Conservation (phyloP, 1,284 basidiomycete genomes). For the Apiotrichum siamense region DNA sequence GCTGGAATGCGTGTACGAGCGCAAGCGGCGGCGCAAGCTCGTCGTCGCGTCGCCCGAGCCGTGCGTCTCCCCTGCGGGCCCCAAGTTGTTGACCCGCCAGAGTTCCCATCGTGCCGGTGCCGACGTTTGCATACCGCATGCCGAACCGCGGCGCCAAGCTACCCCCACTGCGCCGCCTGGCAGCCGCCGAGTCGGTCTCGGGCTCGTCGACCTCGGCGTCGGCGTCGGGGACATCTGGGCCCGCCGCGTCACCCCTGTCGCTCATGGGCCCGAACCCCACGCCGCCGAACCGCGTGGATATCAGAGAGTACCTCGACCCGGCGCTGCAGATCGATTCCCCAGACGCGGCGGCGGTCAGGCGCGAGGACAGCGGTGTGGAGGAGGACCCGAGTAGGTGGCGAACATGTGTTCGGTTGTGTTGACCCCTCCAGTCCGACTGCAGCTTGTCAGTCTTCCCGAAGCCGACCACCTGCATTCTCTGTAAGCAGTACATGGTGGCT, state of each 20-base stretch:
- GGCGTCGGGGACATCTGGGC: neutral
- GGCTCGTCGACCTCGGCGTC: neutral
- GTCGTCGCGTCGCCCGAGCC: neutral
- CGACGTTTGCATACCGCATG: neutral
- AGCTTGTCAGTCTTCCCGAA: constrained; percentile 10
- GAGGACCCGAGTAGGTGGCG: constrained; percentile 9
- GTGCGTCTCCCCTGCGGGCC: neutral
- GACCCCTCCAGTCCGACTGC: constrained; percentile 3
- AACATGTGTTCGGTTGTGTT: neutral
- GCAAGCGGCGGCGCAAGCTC: neutral
- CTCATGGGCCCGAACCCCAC: neutral
- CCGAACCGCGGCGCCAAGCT: too few species aligned
- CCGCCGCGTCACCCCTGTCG: neutral
- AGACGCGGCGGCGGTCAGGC: neutral
- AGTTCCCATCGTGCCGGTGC: neutral
- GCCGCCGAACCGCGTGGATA: neutral
- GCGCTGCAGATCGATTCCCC: neutral
- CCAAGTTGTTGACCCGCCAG: too few species aligned
- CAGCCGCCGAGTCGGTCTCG: too few species aligned
- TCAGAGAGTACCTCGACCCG: constrained; percentile 1
- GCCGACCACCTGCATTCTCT: constrained; percentile 7
- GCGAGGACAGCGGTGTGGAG: neutral
- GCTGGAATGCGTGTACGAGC: constrained; percentile 1
- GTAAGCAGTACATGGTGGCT: neutral
- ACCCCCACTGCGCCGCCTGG: too few species aligned